phyloP scores from a whole-genome alignment of 805 yeast genomes.

The Yarrowia yakushimensis region DNA sequence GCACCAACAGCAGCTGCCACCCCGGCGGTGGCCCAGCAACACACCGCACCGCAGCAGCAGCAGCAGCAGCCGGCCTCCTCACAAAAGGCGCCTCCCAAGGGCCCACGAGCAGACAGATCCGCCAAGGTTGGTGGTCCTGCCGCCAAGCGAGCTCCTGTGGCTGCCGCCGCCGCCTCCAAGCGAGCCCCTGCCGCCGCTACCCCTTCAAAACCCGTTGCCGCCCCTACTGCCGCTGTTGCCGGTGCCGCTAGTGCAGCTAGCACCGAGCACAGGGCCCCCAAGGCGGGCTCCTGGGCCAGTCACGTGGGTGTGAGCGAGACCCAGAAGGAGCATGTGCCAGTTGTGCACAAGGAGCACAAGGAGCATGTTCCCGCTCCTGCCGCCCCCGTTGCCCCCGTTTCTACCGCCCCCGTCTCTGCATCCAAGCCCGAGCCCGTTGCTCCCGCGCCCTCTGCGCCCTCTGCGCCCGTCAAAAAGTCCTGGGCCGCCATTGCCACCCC shows the following conservation, averaged over 20 bases:
- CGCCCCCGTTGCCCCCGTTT: conserved; percentile 28
- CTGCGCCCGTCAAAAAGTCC: conserved; percentile 41
- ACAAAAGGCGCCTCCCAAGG: conserved; percentile 29
- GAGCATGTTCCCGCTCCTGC: not conserved
- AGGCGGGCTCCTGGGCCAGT: conserved; percentile 23
- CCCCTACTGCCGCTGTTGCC: conserved; percentile 29
- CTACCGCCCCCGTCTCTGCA: conserved; percentile 23
- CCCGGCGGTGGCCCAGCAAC: conserved; percentile 24
- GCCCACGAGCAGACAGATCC: conserved; percentile 31
- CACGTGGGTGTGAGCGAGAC: conserved; percentile 25
- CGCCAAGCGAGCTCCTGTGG: not conserved
- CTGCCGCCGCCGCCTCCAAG: not conserved
- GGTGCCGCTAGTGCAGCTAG: conserved; percentile 26
- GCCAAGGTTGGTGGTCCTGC: conserved; percentile 20
- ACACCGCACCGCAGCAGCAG: conserved; percentile 28
- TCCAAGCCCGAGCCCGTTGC: conserved; percentile 5
- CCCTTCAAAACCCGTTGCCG: conserved; percentile 4
- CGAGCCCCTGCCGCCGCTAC: not conserved
- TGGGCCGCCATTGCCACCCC: conserved; percentile 74
- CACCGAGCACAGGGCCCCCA: conserved; percentile 30
- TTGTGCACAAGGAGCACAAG: not conserved
- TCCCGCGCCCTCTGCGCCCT: conserved; percentile 26
- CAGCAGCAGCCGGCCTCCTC: conserved; percentile 26
- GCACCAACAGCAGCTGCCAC: conserved; percentile 24
- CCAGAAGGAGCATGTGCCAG: conserved; percentile 9